A percentile compares a stretch with the other conserved stretches of the same genome.
Evolutionary conservation across 768 basidiomycete genomes (phyloP).

Genomic region (Termitomyces sp.): DNA sequence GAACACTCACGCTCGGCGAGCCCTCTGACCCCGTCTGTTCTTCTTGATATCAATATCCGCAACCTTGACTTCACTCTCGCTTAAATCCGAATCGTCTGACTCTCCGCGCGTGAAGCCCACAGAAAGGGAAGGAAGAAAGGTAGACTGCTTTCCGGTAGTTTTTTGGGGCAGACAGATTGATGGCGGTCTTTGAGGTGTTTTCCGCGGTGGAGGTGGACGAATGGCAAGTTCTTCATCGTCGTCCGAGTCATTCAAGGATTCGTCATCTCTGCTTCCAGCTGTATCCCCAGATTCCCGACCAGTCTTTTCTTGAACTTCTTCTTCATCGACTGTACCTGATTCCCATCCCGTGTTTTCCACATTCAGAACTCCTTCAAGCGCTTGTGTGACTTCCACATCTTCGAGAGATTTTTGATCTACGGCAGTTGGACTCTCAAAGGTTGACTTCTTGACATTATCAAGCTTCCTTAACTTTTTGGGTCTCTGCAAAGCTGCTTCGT

Average conservation of each 20-base stretch:
- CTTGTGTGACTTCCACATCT: slow-evolving; percentile 18
- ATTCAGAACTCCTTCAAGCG: slow-evolving; percentile 10
- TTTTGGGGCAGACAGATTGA: slow-evolving; percentile 19
- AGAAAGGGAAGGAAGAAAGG: slow-evolving; percentile 85
- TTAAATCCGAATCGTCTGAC: slow-evolving; percentile 72
- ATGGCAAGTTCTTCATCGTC: slow-evolving; percentile 27
- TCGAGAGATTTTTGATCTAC: neutral
- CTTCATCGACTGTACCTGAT: slow-evolving; percentile 34
- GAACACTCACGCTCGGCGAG: slow-evolving; percentile 82
- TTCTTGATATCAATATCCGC: slow-evolving; percentile 57
- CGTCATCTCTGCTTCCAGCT: slow-evolving; percentile 21
- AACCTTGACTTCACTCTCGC: slow-evolving; percentile 53
- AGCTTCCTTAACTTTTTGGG: slow-evolving; percentile 21
- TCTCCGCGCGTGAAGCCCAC: slow-evolving; percentile 81
- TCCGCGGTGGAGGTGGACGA: slow-evolving; percentile 15
- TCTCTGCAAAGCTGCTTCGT: slow-evolving; percentile 6
- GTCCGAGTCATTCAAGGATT: slow-evolving; percentile 22
- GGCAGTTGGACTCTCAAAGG: neutral
- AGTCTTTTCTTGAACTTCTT: slow-evolving; percentile 23
- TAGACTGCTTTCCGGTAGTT: slow-evolving; percentile 31
- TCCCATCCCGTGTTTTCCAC: slow-evolving; percentile 32
- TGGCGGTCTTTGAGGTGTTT: slow-evolving; percentile 13
- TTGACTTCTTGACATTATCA: slow-evolving; percentile 11
- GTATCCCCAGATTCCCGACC: slow-evolving; percentile 55
- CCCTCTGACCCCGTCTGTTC: slow-evolving; percentile 89